Percentiles rank a stretch among this genome's conserved stretches.
Evolutionary conservation across 2,329 filamentous ascomycete species (phyloP).

Genomic region (Penicillium sp.): DNA sequence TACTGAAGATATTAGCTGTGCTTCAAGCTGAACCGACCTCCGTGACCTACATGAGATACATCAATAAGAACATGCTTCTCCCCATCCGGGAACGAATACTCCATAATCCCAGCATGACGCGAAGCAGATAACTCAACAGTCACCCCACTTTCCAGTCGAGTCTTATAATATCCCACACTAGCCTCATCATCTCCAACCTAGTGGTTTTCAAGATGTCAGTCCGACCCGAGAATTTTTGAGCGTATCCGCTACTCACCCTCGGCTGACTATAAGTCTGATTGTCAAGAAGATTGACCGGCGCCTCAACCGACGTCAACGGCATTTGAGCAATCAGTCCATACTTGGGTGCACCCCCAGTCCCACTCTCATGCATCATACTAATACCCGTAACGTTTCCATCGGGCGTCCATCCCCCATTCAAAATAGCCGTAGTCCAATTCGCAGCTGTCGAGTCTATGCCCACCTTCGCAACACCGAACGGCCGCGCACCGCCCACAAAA

Average conservation of each 20-base stretch:
- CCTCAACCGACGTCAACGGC: constrained; percentile 38
- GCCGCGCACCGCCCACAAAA: constrained; percentile 46
- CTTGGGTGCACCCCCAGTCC: constrained; percentile 46
- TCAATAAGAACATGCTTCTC: constrained; percentile 64
- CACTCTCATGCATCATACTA: constrained; percentile 51
- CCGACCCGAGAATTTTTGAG: not conserved
- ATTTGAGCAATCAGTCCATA: constrained; percentile 40
- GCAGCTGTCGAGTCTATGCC: constrained; percentile 42
- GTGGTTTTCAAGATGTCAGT: not conserved
- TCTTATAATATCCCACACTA: constrained; percentile 63
- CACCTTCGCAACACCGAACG: constrained; percentile 47
- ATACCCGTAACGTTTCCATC: constrained; percentile 55
- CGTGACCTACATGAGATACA: constrained; percentile 44
- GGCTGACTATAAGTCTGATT: constrained; percentile 53
- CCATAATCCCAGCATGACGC: constrained; percentile 63
- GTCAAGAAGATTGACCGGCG: constrained; percentile 41
- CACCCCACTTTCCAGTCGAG: constrained; percentile 59
- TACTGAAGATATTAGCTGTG: constrained; percentile 34
- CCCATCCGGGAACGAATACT: constrained; percentile 59
- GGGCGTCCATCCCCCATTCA: constrained; percentile 47
- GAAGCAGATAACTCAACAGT: constrained; percentile 65
- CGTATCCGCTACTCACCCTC: constrained; percentile 48
- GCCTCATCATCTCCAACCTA: constrained; percentile 53
- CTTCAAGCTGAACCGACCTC: not conserved
- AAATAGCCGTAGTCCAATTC: constrained; percentile 36